Conservation (phyloP, 1,284 basidiomycete species). For the Golubevia sp. region DNA sequence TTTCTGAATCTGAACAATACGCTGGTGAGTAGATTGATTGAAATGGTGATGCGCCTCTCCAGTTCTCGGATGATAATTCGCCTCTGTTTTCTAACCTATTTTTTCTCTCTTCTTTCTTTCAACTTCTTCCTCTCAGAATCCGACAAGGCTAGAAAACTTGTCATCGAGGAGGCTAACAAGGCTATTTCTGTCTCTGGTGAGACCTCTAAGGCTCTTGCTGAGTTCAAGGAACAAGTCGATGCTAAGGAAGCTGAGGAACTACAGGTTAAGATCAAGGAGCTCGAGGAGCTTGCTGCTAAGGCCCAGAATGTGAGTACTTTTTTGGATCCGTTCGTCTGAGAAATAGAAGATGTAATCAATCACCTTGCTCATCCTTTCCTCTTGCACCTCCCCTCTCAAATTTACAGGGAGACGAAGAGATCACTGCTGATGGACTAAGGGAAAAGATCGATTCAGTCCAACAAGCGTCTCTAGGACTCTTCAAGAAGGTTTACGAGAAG, state of each 20-base stretch:
- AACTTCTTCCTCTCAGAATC: slow-evolving; percentile 22
- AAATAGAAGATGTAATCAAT: too few species aligned
- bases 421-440: slow-evolving; percentile 85
- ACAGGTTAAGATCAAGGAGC: slow-evolving; percentile 77
- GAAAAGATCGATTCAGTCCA: slow-evolving; percentile 95
- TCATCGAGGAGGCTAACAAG: slow-evolving; percentile 97
- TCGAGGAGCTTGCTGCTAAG: slow-evolving; percentile 88
- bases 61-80: too few species aligned
- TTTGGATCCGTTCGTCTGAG: too few species aligned
- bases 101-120: too few species aligned
- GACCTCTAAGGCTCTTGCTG: slow-evolving; percentile 94
- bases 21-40: slow-evolving; percentile 69
- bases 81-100: too few species aligned
- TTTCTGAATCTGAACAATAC: slow-evolving; percentile 88
- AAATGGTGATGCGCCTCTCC: too few species aligned
- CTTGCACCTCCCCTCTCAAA: too few species aligned
- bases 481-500: slow-evolving; percentile 99
- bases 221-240: slow-evolving; percentile 97
- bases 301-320: too few species aligned
- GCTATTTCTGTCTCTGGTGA: slow-evolving; percentile 92
- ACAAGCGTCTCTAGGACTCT: slow-evolving; percentile 91
- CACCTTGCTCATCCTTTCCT: too few species aligned
- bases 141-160: slow-evolving; percentile 76
- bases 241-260: slow-evolving; percentile 82
- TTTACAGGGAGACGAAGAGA: slow-evolving; percentile 78